Percentiles rank a stretch among this genome's conserved stretches.
Evolutionary conservation across 257 asterid genomes (phyloP).

Genomic region (Nicotiana attenuata): DNA sequence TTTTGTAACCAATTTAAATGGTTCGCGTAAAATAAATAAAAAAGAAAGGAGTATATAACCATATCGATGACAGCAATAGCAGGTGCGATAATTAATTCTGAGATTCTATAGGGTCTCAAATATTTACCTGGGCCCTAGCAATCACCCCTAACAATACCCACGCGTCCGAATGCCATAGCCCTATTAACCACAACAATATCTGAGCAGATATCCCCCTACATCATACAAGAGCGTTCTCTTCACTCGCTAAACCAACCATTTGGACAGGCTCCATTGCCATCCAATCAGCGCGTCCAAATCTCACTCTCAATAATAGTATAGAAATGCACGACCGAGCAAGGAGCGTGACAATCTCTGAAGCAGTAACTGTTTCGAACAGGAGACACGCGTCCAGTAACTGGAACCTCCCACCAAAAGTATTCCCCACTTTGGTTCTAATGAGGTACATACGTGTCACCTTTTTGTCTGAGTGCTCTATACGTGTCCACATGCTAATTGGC

Average conservation of each 20-base stretch:
- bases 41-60: too few species aligned
- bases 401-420: constrained; percentile 30
- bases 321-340: background rate
- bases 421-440: constrained; percentile 28
- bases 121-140: background rate
- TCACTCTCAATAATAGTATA: background rate
- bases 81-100: background rate
- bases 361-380: background rate
- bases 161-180: background rate
- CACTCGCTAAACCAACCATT: background rate
- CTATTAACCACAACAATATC: background rate
- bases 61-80: background rate
- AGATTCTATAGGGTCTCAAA: background rate
- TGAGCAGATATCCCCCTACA: background rate
- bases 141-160: background rate
- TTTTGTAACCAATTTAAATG: too few species aligned
- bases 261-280: background rate
- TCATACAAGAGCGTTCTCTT: background rate
- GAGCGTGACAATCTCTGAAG: background rate
- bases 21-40: too few species aligned
- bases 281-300: background rate
- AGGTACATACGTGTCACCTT: constrained; percentile 30
- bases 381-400: constrained; percentile 51
- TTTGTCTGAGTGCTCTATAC: constrained; percentile 25
- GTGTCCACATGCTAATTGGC: constrained; percentile 34